These are phyloP conservation scores for Ambrosia hybrid DNA, from an alignment of 140 eudicot genomes.

Conservation along the genomic window DNA sequence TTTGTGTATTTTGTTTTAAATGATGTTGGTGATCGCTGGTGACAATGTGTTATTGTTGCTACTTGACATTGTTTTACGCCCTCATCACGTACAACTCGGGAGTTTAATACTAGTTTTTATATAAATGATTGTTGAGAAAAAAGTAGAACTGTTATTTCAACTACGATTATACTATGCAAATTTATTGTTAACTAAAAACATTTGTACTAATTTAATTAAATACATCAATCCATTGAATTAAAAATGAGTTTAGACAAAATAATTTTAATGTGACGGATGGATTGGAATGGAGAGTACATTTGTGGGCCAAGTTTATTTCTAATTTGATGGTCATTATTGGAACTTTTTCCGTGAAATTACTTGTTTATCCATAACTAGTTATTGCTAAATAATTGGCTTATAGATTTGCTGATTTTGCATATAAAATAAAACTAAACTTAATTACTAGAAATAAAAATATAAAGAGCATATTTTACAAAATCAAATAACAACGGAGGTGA, in stretches of 20 bases:
- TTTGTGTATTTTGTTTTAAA: too few species aligned
- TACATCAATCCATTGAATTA: not conserved
- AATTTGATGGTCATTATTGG: conserved; percentile 22
- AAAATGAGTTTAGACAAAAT: conserved; percentile 20
- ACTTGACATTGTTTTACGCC: too few species aligned
- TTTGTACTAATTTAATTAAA: too few species aligned
- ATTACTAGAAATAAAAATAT: too few species aligned
- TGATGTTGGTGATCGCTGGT: too few species aligned
- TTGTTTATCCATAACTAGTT: conserved; percentile 22
- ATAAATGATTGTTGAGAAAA: too few species aligned
- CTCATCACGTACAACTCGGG: too few species aligned
- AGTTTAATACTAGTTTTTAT: too few species aligned
- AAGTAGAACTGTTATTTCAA: too few species aligned
- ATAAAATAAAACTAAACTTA: too few species aligned
- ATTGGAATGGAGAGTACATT: conserved; percentile 21
- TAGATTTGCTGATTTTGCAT: not conserved
- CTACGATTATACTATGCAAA: not conserved
- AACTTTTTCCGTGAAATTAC: conserved; percentile 15
- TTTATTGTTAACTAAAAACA: not conserved
- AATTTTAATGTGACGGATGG: conserved; percentile 30
- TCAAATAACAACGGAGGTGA: not conserved
- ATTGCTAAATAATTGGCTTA: conserved; percentile 23
- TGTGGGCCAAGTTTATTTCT: conserved; percentile 23
- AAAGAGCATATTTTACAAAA: not conserved
- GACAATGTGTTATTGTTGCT: too few species aligned